A percentile compares a stretch with the other conserved stretches of the same genome.
phyloP scores from a whole-genome alignment of 805 yeast species.

The Danielia oregonensis region DNA sequence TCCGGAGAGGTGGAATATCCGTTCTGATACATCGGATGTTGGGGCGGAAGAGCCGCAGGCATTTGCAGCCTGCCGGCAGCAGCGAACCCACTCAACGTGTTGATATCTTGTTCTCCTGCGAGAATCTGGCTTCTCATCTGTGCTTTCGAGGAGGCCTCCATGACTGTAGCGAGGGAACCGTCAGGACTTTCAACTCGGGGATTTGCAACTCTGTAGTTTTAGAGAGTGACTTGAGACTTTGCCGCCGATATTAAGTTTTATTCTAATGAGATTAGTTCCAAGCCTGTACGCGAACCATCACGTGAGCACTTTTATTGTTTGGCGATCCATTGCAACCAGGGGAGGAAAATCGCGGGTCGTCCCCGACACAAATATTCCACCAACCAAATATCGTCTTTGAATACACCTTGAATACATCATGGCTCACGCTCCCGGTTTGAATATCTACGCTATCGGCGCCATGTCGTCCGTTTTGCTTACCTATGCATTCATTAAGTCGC shows the following conservation, averaged over 20 bases:
- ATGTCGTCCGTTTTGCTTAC: slow-evolving; percentile 40
- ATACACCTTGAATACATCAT: slow-evolving; percentile 7
- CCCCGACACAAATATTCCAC: slow-evolving; percentile 9
- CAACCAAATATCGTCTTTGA: slow-evolving; percentile 14
- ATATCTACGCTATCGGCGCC: slow-evolving; percentile 37
- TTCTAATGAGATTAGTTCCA: too few relatives aligned
- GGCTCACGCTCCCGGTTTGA: slow-evolving; percentile 39
- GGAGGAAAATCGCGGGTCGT: too few relatives aligned
- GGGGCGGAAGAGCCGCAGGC: slow-evolving; percentile 7
- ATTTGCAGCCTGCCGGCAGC: slow-evolving; percentile 14
- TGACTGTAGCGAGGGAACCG: too few relatives aligned
- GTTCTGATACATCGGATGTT: slow-evolving; percentile 2
- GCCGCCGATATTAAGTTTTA: too few relatives aligned
- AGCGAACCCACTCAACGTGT: slow-evolving; percentile 16
- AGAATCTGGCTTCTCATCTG: slow-evolving; percentile 32
- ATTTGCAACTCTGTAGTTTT: too few relatives aligned
- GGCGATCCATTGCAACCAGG: too few relatives aligned
- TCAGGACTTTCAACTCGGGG: too few relatives aligned
- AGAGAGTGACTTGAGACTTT: too few relatives aligned
- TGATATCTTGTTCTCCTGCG: slow-evolving; percentile 26
- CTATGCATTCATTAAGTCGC: slow-evolving; percentile 38
- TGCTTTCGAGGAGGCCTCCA: slow-evolving; percentile 11
- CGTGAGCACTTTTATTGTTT: too few relatives aligned
- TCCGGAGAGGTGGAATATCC: background rate
- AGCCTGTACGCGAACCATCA: too few relatives aligned